Base-by-base conservation (phyloP, 169 alveolate species). In the Perkinsus chesapeaki region DNA sequence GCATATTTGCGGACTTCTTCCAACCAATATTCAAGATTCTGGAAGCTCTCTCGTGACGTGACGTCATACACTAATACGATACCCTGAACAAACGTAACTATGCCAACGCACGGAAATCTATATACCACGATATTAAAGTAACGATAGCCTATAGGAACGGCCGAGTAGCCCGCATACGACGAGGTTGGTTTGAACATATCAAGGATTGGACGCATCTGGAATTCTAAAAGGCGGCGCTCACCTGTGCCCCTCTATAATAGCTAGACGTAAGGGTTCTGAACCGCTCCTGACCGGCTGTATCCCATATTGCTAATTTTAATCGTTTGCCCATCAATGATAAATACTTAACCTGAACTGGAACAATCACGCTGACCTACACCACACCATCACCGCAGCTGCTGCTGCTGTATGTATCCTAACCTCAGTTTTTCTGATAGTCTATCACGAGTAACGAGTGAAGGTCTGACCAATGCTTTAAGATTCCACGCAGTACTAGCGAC, bases 231-330 rank as follows among this genome's bases (percentile, higher is more conserved):
- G n/a, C n/a, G n/a, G n/a, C n/a, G 92, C 16, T 43, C 60, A 60
- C 98, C 92, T 98, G 99, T 9, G 99, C 99, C 39, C 99, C 99
- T 92, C 99, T 96, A 95, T 98, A 98, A 95, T 98, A 98, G 39
- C 99, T 96, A 31, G 98, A 96, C 20, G 99, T 98, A 39, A 98
- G 97, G 0, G 99, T 98, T 90, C 99, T 92, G 92, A 98, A 98
- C 31, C 99, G 95, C 93, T 98, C 99, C 95, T 98, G 99, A 38
- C 99, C 99, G 0, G 99, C 99, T 34, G 99, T 98, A 93, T 98
- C 99, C 99, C 99, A 98, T 10, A 94, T 39, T 39, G 95, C 95
- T 39, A 94, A 93, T 38, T 91, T 91, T 23, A 38, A 91, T 7
- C 72, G 48, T 27, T 91, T 91, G 31, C 72, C 43, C 37, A 91